Percentiles rank a stretch among this genome's conserved stretches.
These are phyloP conservation scores for Antitrichia curtipendula DNA, from an alignment of 225 moss, liverwort and hornwort species.

Conservation along the genomic window DNA sequence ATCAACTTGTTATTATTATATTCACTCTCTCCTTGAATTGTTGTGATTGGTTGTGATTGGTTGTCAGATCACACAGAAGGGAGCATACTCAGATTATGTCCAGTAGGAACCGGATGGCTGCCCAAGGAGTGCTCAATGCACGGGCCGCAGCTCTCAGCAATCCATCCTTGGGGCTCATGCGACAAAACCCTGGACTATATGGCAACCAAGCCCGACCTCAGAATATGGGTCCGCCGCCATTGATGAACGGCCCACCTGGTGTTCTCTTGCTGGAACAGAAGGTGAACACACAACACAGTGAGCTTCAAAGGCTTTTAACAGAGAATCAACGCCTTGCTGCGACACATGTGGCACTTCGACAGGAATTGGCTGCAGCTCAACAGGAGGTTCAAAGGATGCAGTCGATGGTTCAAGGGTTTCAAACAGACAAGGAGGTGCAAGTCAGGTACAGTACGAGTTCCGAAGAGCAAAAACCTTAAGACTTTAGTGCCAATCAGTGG, in stretches of 20 bases:
- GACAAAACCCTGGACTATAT: slow-evolving; percentile 16
- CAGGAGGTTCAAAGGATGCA: slow-evolving; percentile 73
- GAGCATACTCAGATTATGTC: slow-evolving; percentile 10
- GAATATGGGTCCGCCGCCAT: slow-evolving; percentile 36
- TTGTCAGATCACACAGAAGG: not conserved
- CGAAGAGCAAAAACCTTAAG: not conserved
- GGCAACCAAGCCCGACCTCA: slow-evolving; percentile 49
- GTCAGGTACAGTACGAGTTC: slow-evolving; percentile 11
- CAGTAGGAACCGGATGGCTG: slow-evolving; percentile 36
- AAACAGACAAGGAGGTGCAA: slow-evolving; percentile 76
- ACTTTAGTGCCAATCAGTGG: not conserved
- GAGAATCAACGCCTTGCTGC: slow-evolving; percentile 82
- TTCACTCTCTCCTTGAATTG: not conserved
- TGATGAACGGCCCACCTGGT: slow-evolving; percentile 32
- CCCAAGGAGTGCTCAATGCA: slow-evolving; percentile 36
- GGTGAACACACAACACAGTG: slow-evolving; percentile 43
- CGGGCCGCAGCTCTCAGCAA: slow-evolving; percentile 6
- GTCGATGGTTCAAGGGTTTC: slow-evolving; percentile 50
- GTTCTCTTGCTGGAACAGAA: slow-evolving; percentile 54
- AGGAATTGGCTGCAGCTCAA: slow-evolving; percentile 71
- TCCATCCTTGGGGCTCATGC: slow-evolving; percentile 5
- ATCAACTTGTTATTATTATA: not conserved
- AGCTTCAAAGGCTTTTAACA: slow-evolving; percentile 68
- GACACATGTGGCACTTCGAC: slow-evolving; percentile 73
- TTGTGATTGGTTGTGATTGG: not conserved